Evolutionary conservation across 768 basidiomycete species (phyloP), one percentile per base, ranked within the genome.

Genomic region (Phylloporus arenicola): DNA sequence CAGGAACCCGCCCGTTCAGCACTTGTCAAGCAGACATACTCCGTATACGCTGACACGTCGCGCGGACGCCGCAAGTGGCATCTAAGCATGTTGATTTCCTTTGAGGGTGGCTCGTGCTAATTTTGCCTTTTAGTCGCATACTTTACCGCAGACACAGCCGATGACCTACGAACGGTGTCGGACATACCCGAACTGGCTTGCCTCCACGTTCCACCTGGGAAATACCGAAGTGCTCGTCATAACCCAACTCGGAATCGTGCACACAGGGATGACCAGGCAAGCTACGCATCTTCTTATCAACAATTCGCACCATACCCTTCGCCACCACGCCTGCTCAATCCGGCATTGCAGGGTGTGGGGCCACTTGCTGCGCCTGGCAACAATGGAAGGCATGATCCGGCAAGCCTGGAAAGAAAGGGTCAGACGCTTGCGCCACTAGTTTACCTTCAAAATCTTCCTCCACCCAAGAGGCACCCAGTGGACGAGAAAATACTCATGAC

Each of bases 21-120:
- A 43, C 75, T 89, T 25, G 76, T 86, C 50, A 89, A 89, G 60
- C 87, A 90, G 64, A 89, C 87, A 0, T 90, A 87, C 62, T 88
- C 86, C 8, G 86, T 86, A 25, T 86, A 76, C 57, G 83, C 88
- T 33, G 76, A 84, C n/a, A 83, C 80, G 3, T 58, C 75, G 17
- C 68, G 72, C 48, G 86, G 85, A n/a, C 77, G 78, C 50, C 75
- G 83, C 55, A 90, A 90, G 58, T 89, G 87, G 87, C 87, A 90
- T 57, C 74, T 90, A 29, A 88, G 87, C 88, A 64, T 46, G 83
- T 69, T 35, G 13, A 51, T 40, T 54, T 57, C 20, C 44, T 48
- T 39, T 31, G 33, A 30, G n/a, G 13, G 40, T 40, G 47, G 43
- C 33, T 51, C 25, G 35, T 13, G 12, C 47, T 57, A 19, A 58